Evolutionary conservation across 1,284 basidiomycete species (phyloP).

Genomic region (Moniliophthora roreri): DNA sequence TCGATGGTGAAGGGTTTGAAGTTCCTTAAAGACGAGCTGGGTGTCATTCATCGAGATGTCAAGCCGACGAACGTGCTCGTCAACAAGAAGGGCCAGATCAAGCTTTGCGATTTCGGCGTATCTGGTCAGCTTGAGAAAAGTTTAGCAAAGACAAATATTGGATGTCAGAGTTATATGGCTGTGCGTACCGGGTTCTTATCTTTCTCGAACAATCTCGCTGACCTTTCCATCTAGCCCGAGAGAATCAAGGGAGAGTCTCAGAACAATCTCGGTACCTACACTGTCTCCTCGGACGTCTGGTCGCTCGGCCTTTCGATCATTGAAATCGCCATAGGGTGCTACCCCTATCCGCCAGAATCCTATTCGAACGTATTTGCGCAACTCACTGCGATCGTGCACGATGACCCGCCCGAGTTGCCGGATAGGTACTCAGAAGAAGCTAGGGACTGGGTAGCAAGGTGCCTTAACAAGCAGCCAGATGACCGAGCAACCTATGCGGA

Average conservation of each 20-base stretch:
- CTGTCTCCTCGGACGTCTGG: slow-evolving; percentile 97
- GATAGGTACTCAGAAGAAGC: slow-evolving; percentile 45
- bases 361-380: slow-evolving; percentile 90
- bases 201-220: slow-evolving; percentile 7
- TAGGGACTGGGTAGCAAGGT: slow-evolving; percentile 58
- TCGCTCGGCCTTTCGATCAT: slow-evolving; percentile 96
- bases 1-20: slow-evolving; percentile 90
- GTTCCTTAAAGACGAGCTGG: slow-evolving; percentile 94
- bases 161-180: slow-evolving; percentile 99
- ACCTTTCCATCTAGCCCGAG: slow-evolving; percentile 65
- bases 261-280: slow-evolving; percentile 87
- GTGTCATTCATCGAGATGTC: slow-evolving; percentile 97
- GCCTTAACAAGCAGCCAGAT: slow-evolving; percentile 78
- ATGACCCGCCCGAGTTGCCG: slow-evolving; percentile 87
- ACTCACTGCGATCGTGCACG: slow-evolving; percentile 94
- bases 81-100: slow-evolving; percentile 87
- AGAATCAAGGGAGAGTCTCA: slow-evolving; percentile 94
- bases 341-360: slow-evolving; percentile 98
- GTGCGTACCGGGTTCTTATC: slow-evolving; percentile 45
- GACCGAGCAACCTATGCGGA: slow-evolving; percentile 84
- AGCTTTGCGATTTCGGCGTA: slow-evolving; percentile 97
- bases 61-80: slow-evolving; percentile 98
- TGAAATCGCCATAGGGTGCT: slow-evolving; percentile 89
- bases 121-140: slow-evolving; percentile 97
- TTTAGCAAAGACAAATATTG: slow-evolving; percentile 97